Conservation (phyloP, 2,329 filamentous ascomycete species). For the Aspergillus eucalypticola region DNA sequence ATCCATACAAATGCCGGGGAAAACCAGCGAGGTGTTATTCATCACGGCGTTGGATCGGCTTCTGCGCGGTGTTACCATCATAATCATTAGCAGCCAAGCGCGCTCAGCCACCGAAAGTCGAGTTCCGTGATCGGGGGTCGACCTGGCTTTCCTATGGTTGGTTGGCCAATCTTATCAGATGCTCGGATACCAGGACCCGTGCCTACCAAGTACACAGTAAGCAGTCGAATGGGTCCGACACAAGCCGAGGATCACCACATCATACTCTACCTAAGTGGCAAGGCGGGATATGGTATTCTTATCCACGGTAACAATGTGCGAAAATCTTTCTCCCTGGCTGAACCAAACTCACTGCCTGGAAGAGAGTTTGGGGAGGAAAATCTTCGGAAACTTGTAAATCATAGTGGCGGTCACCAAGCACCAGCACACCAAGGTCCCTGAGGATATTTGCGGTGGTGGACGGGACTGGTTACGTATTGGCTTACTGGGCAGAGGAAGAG, state of each 20-base stretch:
- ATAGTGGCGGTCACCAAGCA: slow-evolving; percentile 3
- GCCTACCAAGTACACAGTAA: background rate
- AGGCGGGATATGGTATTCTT: background rate
- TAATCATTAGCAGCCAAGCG: background rate
- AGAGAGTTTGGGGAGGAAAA: background rate
- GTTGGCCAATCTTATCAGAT: slow-evolving; percentile 19
- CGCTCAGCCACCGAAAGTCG: background rate
- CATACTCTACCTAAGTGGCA: background rate
- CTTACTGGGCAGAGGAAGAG: background rate
- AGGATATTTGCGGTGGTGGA: background rate
- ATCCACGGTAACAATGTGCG: background rate
- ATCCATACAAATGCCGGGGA: background rate
- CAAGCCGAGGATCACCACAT: slow-evolving; percentile 2
- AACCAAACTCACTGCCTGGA: background rate
- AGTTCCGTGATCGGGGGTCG: background rate
- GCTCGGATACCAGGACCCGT: slow-evolving; percentile 9
- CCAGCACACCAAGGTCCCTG: slow-evolving; percentile 1
- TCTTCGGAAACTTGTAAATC: background rate
- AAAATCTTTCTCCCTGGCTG: background rate
- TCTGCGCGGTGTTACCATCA: background rate
- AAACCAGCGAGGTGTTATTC: background rate
- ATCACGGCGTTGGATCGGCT: background rate
- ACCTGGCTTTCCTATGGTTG: background rate
- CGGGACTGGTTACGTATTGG: slow-evolving; percentile 2
- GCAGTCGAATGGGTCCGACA: background rate